phyloP scores from a whole-genome alignment of 1,139 yeast genomes.

The Suhomyces bokatorum region DNA sequence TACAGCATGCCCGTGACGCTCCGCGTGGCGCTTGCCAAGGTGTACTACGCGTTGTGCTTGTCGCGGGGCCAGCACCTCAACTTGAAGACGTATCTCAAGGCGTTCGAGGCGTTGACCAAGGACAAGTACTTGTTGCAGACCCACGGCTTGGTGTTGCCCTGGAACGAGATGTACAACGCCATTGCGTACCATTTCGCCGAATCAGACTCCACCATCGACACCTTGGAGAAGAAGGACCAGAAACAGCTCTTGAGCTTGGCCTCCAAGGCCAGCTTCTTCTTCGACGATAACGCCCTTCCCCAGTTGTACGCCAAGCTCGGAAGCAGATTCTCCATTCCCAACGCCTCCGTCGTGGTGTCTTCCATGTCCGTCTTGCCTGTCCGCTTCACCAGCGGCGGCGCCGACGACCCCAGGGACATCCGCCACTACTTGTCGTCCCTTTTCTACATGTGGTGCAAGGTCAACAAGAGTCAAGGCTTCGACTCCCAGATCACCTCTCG shows the following conservation, averaged over 20 bases:
- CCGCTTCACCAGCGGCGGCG: constrained; percentile 25
- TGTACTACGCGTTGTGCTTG: constrained; percentile 72
- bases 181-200: constrained; percentile 35
- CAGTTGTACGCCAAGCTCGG: constrained; percentile 38
- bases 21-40: constrained; percentile 62
- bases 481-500: constrained; percentile 70
- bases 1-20: constrained; percentile 74
- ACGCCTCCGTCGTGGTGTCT: constrained; percentile 59
- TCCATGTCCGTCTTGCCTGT: constrained; percentile 58
- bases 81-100: constrained; percentile 60
- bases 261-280: constrained; percentile 48
- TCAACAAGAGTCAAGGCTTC: constrained; percentile 55
- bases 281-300: constrained; percentile 40
- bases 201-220: constrained; percentile 31
- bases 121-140: constrained; percentile 39
- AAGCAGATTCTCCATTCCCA: constrained; percentile 55
- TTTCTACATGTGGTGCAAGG: constrained; percentile 73
- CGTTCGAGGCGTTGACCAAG: constrained; percentile 60
- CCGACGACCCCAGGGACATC: constrained; percentile 37
- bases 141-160: constrained; percentile 49
- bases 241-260: constrained; percentile 47
- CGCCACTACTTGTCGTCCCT: constrained; percentile 63
- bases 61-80: constrained; percentile 74
- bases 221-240: constrained; percentile 44
- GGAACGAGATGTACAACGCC: constrained; percentile 49